Percentiles rank a stretch among this genome's conserved stretches.
Evolutionary conservation across 139 green algal species (phyloP).

Genomic region (Chlorella sp.): DNA sequence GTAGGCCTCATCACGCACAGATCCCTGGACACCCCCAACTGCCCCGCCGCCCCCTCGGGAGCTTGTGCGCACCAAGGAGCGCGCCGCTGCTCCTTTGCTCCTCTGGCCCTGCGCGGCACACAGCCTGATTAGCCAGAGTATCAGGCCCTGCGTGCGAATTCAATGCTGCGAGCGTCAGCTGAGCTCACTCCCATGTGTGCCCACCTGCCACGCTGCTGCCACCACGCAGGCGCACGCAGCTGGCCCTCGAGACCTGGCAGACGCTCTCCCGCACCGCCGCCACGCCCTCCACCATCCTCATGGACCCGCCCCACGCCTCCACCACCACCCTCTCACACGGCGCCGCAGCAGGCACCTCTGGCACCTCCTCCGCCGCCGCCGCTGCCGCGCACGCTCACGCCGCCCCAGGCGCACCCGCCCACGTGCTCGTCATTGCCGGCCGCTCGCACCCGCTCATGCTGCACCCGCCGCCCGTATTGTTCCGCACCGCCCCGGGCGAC

Average conservation of each 20-base stretch:
- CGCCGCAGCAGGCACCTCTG: background rate
- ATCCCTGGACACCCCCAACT: no score
- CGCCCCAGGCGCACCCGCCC: no score
- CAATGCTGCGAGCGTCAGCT: background rate
- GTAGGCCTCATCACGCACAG: no score
- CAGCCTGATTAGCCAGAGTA: background rate
- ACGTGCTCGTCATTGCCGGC: background rate
- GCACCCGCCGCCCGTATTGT: no score
- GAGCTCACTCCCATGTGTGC: background rate
- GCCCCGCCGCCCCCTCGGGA: no score
- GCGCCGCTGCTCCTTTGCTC: background rate
- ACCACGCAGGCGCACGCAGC: constrained; percentile 12
- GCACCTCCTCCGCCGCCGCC: no score
- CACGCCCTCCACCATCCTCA: constrained; percentile 39
- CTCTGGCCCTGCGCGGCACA: background rate
- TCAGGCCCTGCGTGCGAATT: background rate
- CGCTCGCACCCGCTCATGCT: no score
- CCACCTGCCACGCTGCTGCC: background rate
- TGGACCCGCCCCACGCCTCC: background rate
- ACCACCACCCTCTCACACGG: background rate
- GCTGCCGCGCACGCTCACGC: no score
- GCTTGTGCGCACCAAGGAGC: constrained; percentile 7
- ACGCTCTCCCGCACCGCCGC: constrained; percentile 17
- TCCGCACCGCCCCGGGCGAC: no score
- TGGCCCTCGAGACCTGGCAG: constrained; percentile 43